Evolutionary conservation across 108 stramenopile species (phyloP).

Genomic region (Mayamaea pseudoterrestris): DNA sequence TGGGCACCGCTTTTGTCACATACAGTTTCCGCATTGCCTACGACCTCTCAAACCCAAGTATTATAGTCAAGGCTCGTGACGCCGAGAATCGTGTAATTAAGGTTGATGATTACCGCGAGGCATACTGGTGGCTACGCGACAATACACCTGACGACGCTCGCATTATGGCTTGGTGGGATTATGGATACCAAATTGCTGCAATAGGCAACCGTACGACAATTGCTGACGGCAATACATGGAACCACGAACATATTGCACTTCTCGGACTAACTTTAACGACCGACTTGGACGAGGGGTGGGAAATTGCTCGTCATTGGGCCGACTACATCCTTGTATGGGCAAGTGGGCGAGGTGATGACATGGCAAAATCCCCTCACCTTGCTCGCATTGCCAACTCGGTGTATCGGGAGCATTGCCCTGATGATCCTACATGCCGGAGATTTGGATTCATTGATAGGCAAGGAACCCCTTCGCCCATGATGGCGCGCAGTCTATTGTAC

Average conservation of each 20-base stretch:
- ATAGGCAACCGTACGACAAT: constrained; percentile 97
- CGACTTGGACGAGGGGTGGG: constrained; percentile 86
- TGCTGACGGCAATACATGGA: constrained; percentile 99
- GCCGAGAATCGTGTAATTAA: constrained; percentile 46
- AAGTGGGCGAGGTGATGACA: constrained; percentile 94
- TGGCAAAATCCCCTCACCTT: constrained; percentile 95
- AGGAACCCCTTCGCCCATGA: constrained; percentile 70
- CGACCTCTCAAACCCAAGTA: constrained; percentile 74
- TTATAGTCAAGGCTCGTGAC: constrained; percentile 79
- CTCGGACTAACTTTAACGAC: constrained; percentile 85
- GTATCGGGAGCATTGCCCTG: constrained; percentile 83
- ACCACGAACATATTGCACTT: constrained; percentile 98
- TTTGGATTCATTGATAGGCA: constrained; percentile 45
- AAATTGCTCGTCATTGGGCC: constrained; percentile 89
- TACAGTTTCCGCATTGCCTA: constrained; percentile 63
- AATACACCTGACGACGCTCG: constrained; percentile 94
- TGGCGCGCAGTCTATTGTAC: constrained; percentile 80
- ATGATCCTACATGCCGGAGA: constrained; percentile 82
- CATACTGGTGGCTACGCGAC: constrained; percentile 94
- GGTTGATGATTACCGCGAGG: constrained; percentile 97
- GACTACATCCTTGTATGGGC: constrained; percentile 95
- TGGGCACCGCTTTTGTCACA: constrained; percentile 36
- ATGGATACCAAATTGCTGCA: constrained; percentile 90
- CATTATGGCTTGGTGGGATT: constrained; percentile 98
- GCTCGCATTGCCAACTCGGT: constrained; percentile 95